Evolutionary conservation across 2,329 filamentous ascomycete genomes (phyloP), one percentile per base, ranked within the genome.

Genomic region (Akanthomyces lecanii): DNA sequence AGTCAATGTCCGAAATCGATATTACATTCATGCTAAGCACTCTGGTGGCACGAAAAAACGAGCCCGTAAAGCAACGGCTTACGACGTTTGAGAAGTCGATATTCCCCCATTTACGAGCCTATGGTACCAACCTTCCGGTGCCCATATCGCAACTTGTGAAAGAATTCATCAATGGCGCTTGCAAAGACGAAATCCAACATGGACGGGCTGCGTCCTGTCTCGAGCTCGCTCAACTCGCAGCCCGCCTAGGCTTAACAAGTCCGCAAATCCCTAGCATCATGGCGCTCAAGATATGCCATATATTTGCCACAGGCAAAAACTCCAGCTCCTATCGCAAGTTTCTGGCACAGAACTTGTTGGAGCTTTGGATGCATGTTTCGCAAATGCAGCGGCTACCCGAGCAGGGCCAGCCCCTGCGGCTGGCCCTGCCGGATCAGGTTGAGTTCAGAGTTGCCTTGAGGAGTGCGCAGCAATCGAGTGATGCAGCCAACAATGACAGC

Each of bases 251-350:
- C 59, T 55, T 61, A 3, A 61, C 51, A n/a, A 47, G n/a, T 16
- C 30, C 23, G 8, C 28, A 67, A 8, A 48, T 70, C 11, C 69
- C 73, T 25, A 72, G 72, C 44, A 67, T 69, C 59, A 69, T 77
- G 18, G 68, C 75, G 2, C 61, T 76, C 51, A 75, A 67, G 51
- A 64, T 76, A 33, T 77, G 75, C 64, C 67, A 68, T 33, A 62
- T 40, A 10, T 54, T 71, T 50, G 40, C 65, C n/a, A 60, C 63
- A n/a, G n/a, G 47, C 4, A 66, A 67, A 45, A 63, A 68, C 33
- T 38, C 63, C 4, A 44, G 14, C 18, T 36, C 59, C 16, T 47
- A 65, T 6, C 69, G 71, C 28, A 63, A 55, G 1, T 56, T 38
- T 50, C 25, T 74, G 21, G 23, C 48, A 16, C 44, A 47, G 14